phyloP scores from a whole-genome alignment of 2,329 filamentous ascomycete genomes.

The Leptographium lundbergii region DNA sequence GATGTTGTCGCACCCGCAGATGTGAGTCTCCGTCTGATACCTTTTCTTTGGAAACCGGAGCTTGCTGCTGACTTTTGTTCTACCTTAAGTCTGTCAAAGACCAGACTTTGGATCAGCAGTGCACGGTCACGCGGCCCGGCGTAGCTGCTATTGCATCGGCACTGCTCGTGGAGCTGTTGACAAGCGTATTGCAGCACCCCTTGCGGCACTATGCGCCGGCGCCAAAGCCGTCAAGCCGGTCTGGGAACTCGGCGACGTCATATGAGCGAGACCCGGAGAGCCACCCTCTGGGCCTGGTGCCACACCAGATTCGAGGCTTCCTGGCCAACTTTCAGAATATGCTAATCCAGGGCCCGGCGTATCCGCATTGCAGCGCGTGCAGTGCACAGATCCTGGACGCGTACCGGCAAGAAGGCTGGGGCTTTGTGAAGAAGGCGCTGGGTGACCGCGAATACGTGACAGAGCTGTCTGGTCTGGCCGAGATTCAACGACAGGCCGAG shows the following conservation, averaged over 20 bases:
- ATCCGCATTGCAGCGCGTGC: conserved; percentile 72
- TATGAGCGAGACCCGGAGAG: conserved; percentile 43
- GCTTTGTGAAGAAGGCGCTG: conserved; percentile 62
- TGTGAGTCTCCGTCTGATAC: conserved; percentile 41
- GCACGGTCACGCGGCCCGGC: conserved; percentile 89
- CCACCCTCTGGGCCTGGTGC: conserved; percentile 56
- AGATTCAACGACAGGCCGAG: conserved; percentile 52
- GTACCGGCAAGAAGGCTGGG: conserved; percentile 59
- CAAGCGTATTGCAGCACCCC: conserved; percentile 80
- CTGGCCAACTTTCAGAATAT: conserved; percentile 63
- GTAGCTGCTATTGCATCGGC: conserved; percentile 87
- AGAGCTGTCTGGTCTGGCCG: conserved; percentile 60
- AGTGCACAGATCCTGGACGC: conserved; percentile 55
- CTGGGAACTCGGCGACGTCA: conserved; percentile 22
- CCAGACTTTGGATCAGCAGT: conserved; percentile 93
- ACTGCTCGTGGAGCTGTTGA: conserved; percentile 77
- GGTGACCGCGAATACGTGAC: conserved; percentile 67
- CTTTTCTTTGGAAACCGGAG: not conserved
- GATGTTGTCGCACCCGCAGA: conserved; percentile 91
- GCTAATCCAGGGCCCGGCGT: conserved; percentile 59
- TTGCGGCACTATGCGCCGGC: conserved; percentile 49
- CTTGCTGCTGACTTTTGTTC: not conserved
- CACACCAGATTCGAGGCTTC: conserved; percentile 72
- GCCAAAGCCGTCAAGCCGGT: conserved; percentile 26
- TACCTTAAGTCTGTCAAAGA: conserved; percentile 63